phyloP scores from a whole-genome alignment of 805 yeast species.

The Pichia deserticola region DNA sequence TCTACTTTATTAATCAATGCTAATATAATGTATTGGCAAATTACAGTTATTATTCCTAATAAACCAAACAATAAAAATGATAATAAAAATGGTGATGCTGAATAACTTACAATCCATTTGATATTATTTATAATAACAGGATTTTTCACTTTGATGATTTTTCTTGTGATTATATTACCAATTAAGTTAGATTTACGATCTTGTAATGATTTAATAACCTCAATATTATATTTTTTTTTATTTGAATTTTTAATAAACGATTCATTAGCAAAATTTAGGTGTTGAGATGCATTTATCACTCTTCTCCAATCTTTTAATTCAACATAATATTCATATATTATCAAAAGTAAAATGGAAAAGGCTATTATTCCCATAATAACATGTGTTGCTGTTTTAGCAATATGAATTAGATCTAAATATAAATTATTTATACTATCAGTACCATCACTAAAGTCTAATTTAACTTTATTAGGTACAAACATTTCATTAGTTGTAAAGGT shows the following conservation, averaged over 20 bases:
- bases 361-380: slow-evolving; percentile 33
- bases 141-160: slow-evolving; percentile 10
- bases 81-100: slow-evolving; percentile 46
- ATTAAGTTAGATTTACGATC: slow-evolving; percentile 17
- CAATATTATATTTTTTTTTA: slow-evolving; percentile 17
- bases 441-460: slow-evolving; percentile 34
- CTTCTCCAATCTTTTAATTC: slow-evolving; percentile 45
- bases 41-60: slow-evolving; percentile 46
- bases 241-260: slow-evolving; percentile 7
- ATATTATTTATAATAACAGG: slow-evolving; percentile 14
- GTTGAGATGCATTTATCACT: slow-evolving; percentile 28
- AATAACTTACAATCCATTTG: slow-evolving; percentile 42
- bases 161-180: slow-evolving; percentile 13
- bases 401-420: slow-evolving; percentile 25
- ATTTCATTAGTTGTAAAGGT: slow-evolving; percentile 22
- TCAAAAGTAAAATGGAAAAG: slow-evolving; percentile 32
- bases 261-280: slow-evolving; percentile 14
- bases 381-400: slow-evolving; percentile 31
- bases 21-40: slow-evolving; percentile 48
- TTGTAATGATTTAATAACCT: slow-evolving; percentile 21
- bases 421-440: slow-evolving; percentile 33
- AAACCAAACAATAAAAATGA: slow-evolving; percentile 46
- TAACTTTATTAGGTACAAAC: slow-evolving; percentile 33
- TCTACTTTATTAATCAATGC: slow-evolving; percentile 2
- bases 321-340: slow-evolving; percentile 36